Conservation (phyloP, 768 basidiomycete species). For the Termitomyces sp. region DNA sequence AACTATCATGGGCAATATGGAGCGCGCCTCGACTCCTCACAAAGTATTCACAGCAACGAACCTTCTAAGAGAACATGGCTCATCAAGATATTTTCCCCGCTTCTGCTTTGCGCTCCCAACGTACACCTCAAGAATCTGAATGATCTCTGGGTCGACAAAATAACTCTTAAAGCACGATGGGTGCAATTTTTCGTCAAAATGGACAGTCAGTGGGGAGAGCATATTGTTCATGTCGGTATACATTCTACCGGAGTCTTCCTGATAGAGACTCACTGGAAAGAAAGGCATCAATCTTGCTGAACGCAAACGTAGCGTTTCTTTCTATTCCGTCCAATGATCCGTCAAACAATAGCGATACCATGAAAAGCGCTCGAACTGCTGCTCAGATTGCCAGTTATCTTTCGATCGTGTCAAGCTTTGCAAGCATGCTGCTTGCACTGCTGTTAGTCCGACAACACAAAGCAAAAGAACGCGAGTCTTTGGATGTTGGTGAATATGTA, state of each 20-base stretch:
- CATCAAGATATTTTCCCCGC: conserved; percentile 35
- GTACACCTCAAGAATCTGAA: conserved; percentile 35
- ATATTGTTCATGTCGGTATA: conserved; percentile 17
- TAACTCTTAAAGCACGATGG: conserved; percentile 33
- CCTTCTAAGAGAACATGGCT: conserved; percentile 28
- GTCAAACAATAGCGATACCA: conserved; percentile 20
- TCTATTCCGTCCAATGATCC: conserved; percentile 36
- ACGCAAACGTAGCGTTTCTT: conserved; percentile 45
- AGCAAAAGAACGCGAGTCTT: conserved; percentile 22
- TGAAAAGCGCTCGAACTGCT: conserved; percentile 12
- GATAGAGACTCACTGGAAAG: conserved; percentile 23
- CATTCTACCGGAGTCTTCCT: background rate
- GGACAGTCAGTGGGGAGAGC: conserved; percentile 18
- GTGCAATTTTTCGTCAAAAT: conserved; percentile 29
- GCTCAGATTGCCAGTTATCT: conserved; percentile 37
- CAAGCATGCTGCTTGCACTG: conserved; percentile 36
- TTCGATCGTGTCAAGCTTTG: conserved; percentile 36
- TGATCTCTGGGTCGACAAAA: conserved; percentile 41
- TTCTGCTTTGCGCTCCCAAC: conserved; percentile 40
- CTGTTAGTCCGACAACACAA: conserved; percentile 39
- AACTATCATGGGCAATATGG: conserved; percentile 39
- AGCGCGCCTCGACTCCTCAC: conserved; percentile 32
- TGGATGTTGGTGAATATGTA: conserved; percentile 7
- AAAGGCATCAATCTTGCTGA: conserved; percentile 44
- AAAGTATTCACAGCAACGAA: conserved; percentile 11